Base-by-base conservation (phyloP, 345 rosid genomes). In the Melaleuca alternifolia region DNA sequence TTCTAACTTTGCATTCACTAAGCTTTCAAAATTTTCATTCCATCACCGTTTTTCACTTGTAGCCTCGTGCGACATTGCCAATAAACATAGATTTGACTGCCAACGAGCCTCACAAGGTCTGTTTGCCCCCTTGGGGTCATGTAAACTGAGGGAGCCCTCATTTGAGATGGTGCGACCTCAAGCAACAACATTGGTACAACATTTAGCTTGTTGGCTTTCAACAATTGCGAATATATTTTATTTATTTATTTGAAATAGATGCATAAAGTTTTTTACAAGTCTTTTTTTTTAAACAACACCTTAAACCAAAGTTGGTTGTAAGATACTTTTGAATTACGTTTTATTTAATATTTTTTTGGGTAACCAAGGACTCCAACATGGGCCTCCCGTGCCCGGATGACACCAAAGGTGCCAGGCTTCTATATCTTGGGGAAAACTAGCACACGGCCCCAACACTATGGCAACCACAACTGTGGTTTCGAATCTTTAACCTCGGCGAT, bases 141-240 rank as follows among this genome's bases (percentile, higher is more conserved):
- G 18, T 0, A 18, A n/a, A 59, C 37, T n/a, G 4, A 13, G 6
- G 33, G 8, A 6, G 7, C 0, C 71, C 9, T 3, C 5, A 16
- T 6, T 5, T 14, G 18, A 51, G 53, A 16, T 51, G 14, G 18
- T 51, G 6, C 1, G 18, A 51, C 5, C 53, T 51, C 16, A 13
- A 59, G 4, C 1, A 0, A n/a, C n/a, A 0, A 1, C 4, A 0
- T 3, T 0, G 10, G 0, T 59, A 33, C 10, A n/a, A 59, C 6
- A 59, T 59, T 2, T 59, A n/a, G 15, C 2, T 59, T 8, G 1
- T 0, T 1, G 14, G 53, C 18, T 1, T 51, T 0, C 2, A 0
- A 6, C 0, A 6, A 2, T 0, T 1, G 1, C 0, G 6, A 59
- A 8, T 59, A n/a, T 59, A n/a, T n/a, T n/a, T 59, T 0, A 0